A percentile compares a stretch with the other conserved stretches of the same genome.
Conservation (phyloP, 2,329 filamentous ascomycete species). For the Lachnellula cervina region DNA sequence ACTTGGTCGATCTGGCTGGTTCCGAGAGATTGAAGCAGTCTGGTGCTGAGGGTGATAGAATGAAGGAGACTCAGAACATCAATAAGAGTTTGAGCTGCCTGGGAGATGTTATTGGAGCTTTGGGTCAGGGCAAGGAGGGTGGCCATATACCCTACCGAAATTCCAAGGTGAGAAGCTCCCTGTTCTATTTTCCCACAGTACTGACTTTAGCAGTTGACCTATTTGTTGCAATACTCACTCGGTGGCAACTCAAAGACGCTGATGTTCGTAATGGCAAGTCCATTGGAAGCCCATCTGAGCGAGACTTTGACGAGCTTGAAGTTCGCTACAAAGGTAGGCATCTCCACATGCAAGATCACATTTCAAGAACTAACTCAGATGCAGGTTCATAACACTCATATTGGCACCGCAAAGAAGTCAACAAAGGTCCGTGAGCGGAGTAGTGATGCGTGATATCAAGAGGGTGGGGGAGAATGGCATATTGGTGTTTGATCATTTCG, state of each 20-base stretch:
- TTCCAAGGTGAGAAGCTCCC: conserved; percentile 63
- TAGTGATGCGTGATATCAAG: not conserved
- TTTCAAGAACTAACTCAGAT: conserved; percentile 6
- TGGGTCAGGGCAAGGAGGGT: conserved; percentile 75
- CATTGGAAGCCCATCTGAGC: conserved; percentile 80
- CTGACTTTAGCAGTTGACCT: conserved; percentile 61
- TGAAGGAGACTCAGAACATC: conserved; percentile 95
- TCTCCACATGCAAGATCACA: not conserved
- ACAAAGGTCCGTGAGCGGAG: conserved; percentile 49
- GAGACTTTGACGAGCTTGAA: conserved; percentile 93
- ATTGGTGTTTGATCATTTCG: conserved; percentile 10
- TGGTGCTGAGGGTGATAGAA: conserved; percentile 76
- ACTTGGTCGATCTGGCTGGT: conserved; percentile 91
- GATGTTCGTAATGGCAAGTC: conserved; percentile 99
- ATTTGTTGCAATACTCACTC: conserved; percentile 88
- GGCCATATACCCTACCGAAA: conserved; percentile 91
- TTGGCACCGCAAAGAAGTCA: conserved; percentile 78
- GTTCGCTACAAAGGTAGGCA: conserved; percentile 83
- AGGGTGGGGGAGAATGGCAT: not conserved
- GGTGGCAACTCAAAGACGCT: conserved; percentile 96
- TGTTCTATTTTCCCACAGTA: not conserved
- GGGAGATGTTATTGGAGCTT: conserved; percentile 87
- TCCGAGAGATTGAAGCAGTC: conserved; percentile 87
- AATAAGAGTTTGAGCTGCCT: conserved; percentile 91
- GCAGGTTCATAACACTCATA: conserved; percentile 82